These are phyloP conservation scores for Pharnaceum exiguum DNA, from an alignment of 148 eudicot species.

Conservation along the genomic window DNA sequence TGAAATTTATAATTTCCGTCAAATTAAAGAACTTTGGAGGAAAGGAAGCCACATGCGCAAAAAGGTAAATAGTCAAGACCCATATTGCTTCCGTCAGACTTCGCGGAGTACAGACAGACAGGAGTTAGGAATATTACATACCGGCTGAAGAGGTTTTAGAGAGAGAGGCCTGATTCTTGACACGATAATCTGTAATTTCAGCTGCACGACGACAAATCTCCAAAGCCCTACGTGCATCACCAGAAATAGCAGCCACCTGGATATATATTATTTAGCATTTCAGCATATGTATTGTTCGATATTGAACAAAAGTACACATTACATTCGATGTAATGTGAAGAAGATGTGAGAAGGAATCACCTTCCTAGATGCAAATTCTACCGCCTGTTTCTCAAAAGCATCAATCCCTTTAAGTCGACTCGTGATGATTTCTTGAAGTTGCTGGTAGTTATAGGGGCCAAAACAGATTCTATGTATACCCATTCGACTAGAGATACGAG, in stretches of 20 bases:
- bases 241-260: conserved; percentile 97
- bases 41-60: neutral
- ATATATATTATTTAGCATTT: conserved; percentile 4
- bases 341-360: conserved; percentile 22
- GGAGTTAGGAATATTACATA: conserved; percentile 12
- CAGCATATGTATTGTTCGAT: neutral
- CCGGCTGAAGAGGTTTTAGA: conserved; percentile 43
- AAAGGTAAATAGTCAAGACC: neutral
- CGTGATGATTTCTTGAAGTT: conserved; percentile 90
- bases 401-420: conserved; percentile 90
- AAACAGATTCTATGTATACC: conserved; percentile 95
- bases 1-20: too few species aligned
- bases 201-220: conserved; percentile 99
- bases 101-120: too few species aligned
- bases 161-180: conserved; percentile 38
- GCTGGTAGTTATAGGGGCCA: conserved; percentile 85
- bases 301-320: neutral
- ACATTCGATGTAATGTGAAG: neutral
- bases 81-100: too few species aligned
- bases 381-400: conserved; percentile 92
- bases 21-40: neutral
- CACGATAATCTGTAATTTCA: conserved; percentile 76
- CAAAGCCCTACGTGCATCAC: conserved; percentile 95
- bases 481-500: conserved; percentile 97
- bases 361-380: conserved; percentile 96